phyloP scores from a whole-genome alignment of 768 basidiomycete genomes.

The Dioszegia aurantiaca region DNA sequence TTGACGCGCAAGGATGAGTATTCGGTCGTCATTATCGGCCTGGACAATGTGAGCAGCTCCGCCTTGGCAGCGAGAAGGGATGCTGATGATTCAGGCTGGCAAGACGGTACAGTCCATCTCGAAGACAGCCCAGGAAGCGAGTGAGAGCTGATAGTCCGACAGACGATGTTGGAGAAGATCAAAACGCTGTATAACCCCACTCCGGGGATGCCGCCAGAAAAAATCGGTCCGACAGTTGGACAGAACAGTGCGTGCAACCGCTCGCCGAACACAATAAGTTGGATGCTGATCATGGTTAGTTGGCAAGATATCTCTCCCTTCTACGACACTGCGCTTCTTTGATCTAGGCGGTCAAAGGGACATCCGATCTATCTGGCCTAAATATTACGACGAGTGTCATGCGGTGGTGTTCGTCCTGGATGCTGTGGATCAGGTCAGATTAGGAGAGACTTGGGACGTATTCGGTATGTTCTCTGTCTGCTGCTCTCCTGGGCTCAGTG shows the following conservation, averaged over 20 bases:
- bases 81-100: constrained; percentile 2
- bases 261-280: not conserved
- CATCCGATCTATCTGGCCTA: constrained; percentile 87
- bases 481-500: too few species aligned
- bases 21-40: constrained; percentile 87
- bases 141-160: constrained; percentile 12
- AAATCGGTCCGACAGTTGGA: constrained; percentile 93
- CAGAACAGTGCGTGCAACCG: constrained; percentile 77
- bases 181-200: constrained; percentile 86
- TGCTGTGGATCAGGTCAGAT: constrained; percentile 76
- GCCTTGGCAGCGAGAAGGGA: constrained; percentile 32
- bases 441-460: constrained; percentile 94
- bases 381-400: constrained; percentile 93
- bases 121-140: not conserved
- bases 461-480: constrained; percentile 67
- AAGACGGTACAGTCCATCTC: not conserved
- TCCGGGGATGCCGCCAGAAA: constrained; percentile 83
- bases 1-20: constrained; percentile 80
- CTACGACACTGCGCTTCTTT: constrained; percentile 93
- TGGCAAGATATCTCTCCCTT: constrained; percentile 88
- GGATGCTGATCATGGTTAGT: constrained; percentile 56
- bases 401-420: constrained; percentile 95
- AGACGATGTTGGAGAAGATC: constrained; percentile 88
- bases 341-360: constrained; percentile 93
- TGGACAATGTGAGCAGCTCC: constrained; percentile 46